Base-by-base conservation (phyloP, 2,329 filamentous ascomycete genomes). In the Fusarium mundagurra region DNA sequence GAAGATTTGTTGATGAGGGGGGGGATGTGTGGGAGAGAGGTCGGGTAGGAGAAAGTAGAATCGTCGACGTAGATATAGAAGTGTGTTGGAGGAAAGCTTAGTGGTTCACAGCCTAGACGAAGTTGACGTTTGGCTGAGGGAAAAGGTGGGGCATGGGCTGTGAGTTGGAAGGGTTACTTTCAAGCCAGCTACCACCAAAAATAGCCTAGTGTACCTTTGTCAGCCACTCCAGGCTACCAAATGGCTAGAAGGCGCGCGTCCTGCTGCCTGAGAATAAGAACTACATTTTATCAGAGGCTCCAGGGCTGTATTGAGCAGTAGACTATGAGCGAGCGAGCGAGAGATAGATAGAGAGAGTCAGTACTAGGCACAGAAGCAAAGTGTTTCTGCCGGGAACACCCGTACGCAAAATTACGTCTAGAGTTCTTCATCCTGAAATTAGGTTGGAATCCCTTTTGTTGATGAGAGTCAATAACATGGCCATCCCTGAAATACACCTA, bases 111-210 rank as follows among this genome's bases (percentile, higher is more conserved):
- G 45, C 31, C 54, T 51, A 41, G 62, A 31, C 44, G 43, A 62
- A 61, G 72, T 75, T 76, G 76, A 75, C 74, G 73, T 76, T 74
- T 64, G 41, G 33, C 58, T 57, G 58, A 69, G 51, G 64, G 64
- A 48, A 61, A 65, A 47, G 64, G 72, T 61, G 72, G 72, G 59
- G 72, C 59, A 57, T 69, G 51, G 47, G 34, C 64, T 59, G 66
- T 59, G 62, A 71, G 59, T 64, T 72, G 62, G 57, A 48, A 61
- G 63, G 55, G 31, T 59, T 47, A 50, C 59, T 72, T 59, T 59
- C 34, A 33, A 41, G 55, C 45, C 38, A 39, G 48, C n/a, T 41
- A 54, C 38, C 24, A 48, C 65, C 72, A 53, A 57, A 57, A 64
- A 29, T 51, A 45, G 73, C 18, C 51, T 75, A 73, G 72, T n/a